phyloP scores from a whole-genome alignment of 129 eudicot genomes.

The Sambucus nigra region DNA sequence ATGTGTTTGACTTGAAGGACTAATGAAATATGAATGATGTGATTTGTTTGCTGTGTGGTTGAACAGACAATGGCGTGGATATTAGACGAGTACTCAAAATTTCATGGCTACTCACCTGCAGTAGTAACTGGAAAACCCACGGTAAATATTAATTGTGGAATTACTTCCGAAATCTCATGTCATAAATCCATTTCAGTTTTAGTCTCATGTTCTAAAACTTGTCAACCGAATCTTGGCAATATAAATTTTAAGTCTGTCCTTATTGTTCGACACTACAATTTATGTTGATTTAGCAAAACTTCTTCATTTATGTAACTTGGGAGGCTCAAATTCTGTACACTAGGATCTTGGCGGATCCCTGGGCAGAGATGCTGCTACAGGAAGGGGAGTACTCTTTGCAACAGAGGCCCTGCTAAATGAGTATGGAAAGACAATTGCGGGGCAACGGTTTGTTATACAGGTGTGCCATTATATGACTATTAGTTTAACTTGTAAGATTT shows the following conservation, averaged over 20 bases:
- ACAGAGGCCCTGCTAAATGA: constrained; percentile 90
- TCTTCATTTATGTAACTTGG: too few species aligned
- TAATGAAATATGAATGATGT: background rate
- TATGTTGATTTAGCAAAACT: too few species aligned
- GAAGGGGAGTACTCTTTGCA: constrained; percentile 90
- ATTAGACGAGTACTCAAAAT: constrained; percentile 92
- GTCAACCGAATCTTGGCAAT: too few species aligned
- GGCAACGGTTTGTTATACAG: constrained; percentile 75
- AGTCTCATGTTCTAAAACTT: too few species aligned
- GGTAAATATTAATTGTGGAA: too few species aligned
- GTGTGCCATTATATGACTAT: constrained; percentile 21
- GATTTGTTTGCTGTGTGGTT: constrained; percentile 5
- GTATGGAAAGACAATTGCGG: constrained; percentile 61
- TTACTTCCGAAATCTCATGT: too few species aligned
- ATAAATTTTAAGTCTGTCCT: too few species aligned
- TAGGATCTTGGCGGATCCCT: constrained; percentile 99
- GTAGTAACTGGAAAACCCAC: constrained; percentile 93
- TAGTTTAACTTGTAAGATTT: too few species aligned
- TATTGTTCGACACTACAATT: too few species aligned
- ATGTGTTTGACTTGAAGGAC: background rate
- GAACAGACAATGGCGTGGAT: constrained; percentile 99
- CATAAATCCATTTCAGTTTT: too few species aligned
- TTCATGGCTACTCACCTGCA: constrained; percentile 97
- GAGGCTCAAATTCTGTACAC: background rate
- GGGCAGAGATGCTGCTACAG: constrained; percentile 98